phyloP scores from a whole-genome alignment of 345 rosid genomes.

The Lepidium aucheri region DNA sequence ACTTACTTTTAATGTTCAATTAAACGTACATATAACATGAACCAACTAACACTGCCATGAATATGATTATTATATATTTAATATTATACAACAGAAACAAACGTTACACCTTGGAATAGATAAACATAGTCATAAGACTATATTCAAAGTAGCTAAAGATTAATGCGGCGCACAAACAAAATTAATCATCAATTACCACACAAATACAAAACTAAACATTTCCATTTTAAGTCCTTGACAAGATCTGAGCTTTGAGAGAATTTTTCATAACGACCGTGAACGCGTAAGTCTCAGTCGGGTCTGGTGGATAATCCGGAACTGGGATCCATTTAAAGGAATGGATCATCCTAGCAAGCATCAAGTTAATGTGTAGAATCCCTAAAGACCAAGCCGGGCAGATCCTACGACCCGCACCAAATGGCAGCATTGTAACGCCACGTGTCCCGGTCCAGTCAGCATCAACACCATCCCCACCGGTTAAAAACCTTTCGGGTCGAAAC shows the following conservation, averaged over 20 bases:
- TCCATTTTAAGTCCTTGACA: conserved; percentile 35
- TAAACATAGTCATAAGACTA: not conserved
- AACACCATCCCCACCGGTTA: conserved; percentile 78
- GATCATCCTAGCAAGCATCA: conserved; percentile 82
- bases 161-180: not conserved
- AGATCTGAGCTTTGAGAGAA: conserved; percentile 59
- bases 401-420: conserved; percentile 89
- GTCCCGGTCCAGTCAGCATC: conserved; percentile 79
- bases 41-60: too few species aligned
- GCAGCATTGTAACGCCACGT: conserved; percentile 68
- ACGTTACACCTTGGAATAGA: not conserved
- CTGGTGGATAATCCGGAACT: conserved; percentile 53
- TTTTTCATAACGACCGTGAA: conserved; percentile 93
- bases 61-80: not conserved
- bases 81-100: not conserved
- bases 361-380: conserved; percentile 56
- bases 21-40: too few species aligned
- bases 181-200: conserved; percentile 2
- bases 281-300: conserved; percentile 76
- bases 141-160: not conserved
- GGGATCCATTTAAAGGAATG: conserved; percentile 76
- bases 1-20: too few species aligned
- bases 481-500: conserved; percentile 80
- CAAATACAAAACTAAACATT: not conserved
- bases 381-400: conserved; percentile 88